A percentile compares a stretch with the other conserved stretches of the same genome.
These are phyloP conservation scores for Hordeum pubiflorum DNA, from an alignment of 202 grass and related monocot genomes.

Conservation along the genomic window DNA sequence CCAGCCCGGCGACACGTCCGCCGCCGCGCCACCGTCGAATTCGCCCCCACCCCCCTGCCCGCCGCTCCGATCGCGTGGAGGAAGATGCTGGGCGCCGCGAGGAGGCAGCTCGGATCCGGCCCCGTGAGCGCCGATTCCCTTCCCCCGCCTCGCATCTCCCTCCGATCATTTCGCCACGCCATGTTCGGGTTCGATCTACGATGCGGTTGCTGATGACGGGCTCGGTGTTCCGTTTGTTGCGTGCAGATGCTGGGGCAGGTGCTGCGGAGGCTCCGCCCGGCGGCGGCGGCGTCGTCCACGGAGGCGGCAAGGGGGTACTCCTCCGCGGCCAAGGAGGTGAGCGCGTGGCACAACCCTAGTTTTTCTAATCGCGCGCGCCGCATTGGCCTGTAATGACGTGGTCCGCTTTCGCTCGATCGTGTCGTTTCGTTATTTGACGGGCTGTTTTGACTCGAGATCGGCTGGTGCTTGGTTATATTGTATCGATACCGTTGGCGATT, in stretches of 20 bases:
- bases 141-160: background rate
- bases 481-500: background rate
- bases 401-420: background rate
- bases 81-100: slow-evolving; percentile 50
- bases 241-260: slow-evolving; percentile 49
- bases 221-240: background rate
- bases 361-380: background rate
- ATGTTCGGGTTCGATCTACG: background rate
- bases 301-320: slow-evolving; percentile 27
- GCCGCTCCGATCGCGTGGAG: background rate
- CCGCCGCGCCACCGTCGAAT: background rate
- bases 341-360: background rate
- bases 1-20: background rate
- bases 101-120: slow-evolving; percentile 52
- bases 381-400: background rate
- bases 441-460: background rate
- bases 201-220: background rate
- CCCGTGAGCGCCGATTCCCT: slow-evolving; percentile 31
- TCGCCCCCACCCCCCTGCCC: background rate
- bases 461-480: slow-evolving; percentile 19
- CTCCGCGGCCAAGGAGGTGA: slow-evolving; percentile 38
- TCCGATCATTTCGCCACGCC: background rate
- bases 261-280: slow-evolving; percentile 33
- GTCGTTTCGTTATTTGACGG: background rate
- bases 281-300: background rate